Evolutionary conservation across 768 basidiomycete genomes (phyloP).

Genomic region (Boletus sensibilis): DNA sequence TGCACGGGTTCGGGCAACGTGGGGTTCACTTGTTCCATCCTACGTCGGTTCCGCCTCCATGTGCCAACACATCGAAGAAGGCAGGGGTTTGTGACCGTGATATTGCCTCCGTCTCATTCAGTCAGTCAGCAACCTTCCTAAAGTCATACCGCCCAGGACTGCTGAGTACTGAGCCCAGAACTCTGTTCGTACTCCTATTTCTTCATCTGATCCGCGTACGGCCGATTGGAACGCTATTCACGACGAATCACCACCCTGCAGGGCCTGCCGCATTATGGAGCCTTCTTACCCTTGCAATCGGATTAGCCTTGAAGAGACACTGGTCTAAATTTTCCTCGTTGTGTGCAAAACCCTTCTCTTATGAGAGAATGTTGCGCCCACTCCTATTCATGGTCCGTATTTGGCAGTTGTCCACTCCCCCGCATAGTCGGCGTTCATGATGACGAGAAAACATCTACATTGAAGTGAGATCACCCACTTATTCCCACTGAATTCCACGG

Average conservation of each 20-base stretch:
- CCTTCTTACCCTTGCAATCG: neutral
- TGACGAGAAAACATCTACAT: conserved; percentile 12
- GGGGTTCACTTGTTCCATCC: neutral
- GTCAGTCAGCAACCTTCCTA: neutral
- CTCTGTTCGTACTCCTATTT: conserved; percentile 15
- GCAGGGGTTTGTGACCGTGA: neutral
- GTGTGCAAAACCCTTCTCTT: neutral
- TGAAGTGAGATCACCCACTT: conserved; percentile 18
- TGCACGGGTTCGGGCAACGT: neutral
- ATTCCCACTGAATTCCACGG: conserved; percentile 17
- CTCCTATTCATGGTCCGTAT: neutral
- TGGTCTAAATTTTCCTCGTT: neutral
- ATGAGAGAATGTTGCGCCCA: neutral
- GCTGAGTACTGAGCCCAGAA: conserved; percentile 4
- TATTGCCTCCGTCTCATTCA: neutral
- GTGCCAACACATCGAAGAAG: neutral
- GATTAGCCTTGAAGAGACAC: neutral
- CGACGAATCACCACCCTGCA: conserved; percentile 5
- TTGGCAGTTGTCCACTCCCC: neutral
- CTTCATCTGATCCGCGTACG: conserved; percentile 19
- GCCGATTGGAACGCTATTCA: conserved; percentile 3
- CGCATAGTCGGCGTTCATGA: conserved; percentile 21
- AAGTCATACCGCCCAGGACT: neutral
- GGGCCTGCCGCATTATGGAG: neutral
- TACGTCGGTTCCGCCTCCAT: neutral